Conservation (phyloP, 495 filamentous ascomycete species). For the Aspergillus sclerotiicarbonarius region DNA sequence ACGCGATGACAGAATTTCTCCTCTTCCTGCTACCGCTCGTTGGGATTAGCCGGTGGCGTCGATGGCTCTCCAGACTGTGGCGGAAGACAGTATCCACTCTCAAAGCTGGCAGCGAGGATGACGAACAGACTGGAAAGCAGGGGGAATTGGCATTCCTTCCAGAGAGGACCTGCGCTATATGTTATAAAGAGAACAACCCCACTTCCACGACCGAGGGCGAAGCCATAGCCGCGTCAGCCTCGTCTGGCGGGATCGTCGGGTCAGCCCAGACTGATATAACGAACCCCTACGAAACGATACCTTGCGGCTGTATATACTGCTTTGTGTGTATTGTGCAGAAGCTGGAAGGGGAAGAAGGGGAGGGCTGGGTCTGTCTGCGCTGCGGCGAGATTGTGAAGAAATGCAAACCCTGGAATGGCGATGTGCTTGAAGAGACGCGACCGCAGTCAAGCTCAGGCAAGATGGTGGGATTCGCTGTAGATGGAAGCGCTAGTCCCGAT, state of each 20-base stretch:
- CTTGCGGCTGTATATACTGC: conserved; percentile 92
- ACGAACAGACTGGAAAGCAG: conserved; percentile 46
- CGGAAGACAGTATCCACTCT: conserved; percentile 67
- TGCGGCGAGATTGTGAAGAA: conserved; percentile 85
- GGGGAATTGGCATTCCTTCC: conserved; percentile 85
- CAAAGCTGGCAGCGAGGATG: conserved; percentile 47
- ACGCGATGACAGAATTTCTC: conserved; percentile 97
- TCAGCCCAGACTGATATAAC: conserved; percentile 93
- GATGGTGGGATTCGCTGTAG: conserved; percentile 68
- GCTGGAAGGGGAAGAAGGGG: conserved; percentile 88
- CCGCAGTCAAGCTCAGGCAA: conserved; percentile 55
- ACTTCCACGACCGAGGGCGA: conserved; percentile 64
- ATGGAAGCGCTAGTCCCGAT: conserved; percentile 30
- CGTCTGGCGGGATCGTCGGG: conserved; percentile 71
- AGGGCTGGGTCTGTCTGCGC: conserved; percentile 92
- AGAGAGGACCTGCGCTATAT: conserved; percentile 96
- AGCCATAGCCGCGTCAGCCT: conserved; percentile 58
- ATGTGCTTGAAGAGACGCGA: conserved; percentile 63
- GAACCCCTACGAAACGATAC: conserved; percentile 90
- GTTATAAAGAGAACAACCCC: conserved; percentile 88
- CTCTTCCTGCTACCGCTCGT: conserved; percentile 93
- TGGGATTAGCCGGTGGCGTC: conserved; percentile 86
- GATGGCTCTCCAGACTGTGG: conserved; percentile 84
- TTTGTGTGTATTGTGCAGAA: conserved; percentile 94
- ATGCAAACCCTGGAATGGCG: conserved; percentile 90